Base-by-base conservation (phyloP, 2,329 filamentous ascomycete species). In the Huntiella bhutanensis region DNA sequence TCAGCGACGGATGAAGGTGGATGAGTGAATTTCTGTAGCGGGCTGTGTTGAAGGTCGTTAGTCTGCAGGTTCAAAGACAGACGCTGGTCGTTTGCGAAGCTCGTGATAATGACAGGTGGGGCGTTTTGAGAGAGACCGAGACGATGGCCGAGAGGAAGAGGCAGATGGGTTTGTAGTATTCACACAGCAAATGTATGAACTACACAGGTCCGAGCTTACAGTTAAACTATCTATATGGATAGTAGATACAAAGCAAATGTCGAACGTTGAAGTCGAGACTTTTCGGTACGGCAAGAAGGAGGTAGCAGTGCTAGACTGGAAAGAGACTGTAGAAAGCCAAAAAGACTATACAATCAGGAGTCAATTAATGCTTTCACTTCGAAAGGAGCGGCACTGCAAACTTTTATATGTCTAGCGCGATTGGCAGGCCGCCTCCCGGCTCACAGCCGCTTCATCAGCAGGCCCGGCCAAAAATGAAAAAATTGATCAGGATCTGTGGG, bases 401-500 rank as follows among this genome's bases (percentile, higher is more conserved):
- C 40, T 43, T 50, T 50, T 50, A 50, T 50, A 50, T 50, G 35
- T 11, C 17, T 40, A 16, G 12, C 16, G 13, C 28, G 33, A 38
- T 39, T 44, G 34, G 22, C 34, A 28, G 33, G 28, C 19, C n/a
- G 19, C n/a, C 32, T 40, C 43, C 35, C 28, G 22, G 15, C 35
- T 16, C 19, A n/a, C 36, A 28, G 16, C 42, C 32, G 6, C 22
- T 45, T 13, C 36, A 34, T 45, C 42, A 13, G 15, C 36, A 28
- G 22, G 15, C 22, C 22, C 16, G 7, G 33, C 35, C 16, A 44
- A 36, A 28, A 33, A 40, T 35, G 16, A 33, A 50, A 49, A 46
- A 49, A 41, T 44, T 43, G 33, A 17, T 50, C 45, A 50, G 48
- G 44, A 41, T 45, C 48, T 50, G 48, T 50, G 44, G 45, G 37